A percentile compares a stretch with the other conserved stretches of the same genome.
phyloP scores from a whole-genome alignment of 116 monocot species.

The Cymodocea nodosa region DNA sequence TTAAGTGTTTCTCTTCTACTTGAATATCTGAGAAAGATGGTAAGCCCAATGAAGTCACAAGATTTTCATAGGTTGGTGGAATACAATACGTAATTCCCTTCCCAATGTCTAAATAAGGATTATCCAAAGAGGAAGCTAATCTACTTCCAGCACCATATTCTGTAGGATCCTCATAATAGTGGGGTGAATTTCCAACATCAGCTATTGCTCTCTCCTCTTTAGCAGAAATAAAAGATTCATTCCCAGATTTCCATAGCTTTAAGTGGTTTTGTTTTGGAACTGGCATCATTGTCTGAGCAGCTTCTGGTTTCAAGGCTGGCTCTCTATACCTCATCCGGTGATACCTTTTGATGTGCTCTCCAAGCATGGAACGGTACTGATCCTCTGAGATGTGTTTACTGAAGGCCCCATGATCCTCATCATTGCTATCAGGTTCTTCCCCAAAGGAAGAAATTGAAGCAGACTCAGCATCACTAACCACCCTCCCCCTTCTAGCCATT shows the following conservation, averaged over 20 bases:
- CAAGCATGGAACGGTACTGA: conserved; percentile 86
- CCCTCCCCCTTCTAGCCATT: conserved; percentile 32
- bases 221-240: conserved; percentile 21
- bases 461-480: conserved; percentile 22
- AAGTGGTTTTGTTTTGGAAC: conserved; percentile 20
- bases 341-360: conserved; percentile 73
- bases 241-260: conserved; percentile 22
- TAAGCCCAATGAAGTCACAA: conserved; percentile 40
- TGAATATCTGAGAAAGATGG: conserved; percentile 60
- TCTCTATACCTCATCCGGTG: conserved; percentile 37
- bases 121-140: conserved; percentile 33
- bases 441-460: conserved; percentile 28
- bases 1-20: conserved; percentile 64
- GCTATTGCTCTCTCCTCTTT: conserved; percentile 27
- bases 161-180: conserved; percentile 27
- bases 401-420: conserved; percentile 43
- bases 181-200: conserved; percentile 31
- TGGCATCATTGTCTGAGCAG: conserved; percentile 15
- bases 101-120: conserved; percentile 76
- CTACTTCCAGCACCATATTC: conserved; percentile 34
- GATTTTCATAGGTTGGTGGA: conserved; percentile 81
- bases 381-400: conserved; percentile 56
- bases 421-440: conserved; percentile 38
- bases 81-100: conserved; percentile 68
- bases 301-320: conserved; percentile 15